phyloP scores from a whole-genome alignment of 1,284 basidiomycete genomes.

The Apiotrichum laibachii region DNA sequence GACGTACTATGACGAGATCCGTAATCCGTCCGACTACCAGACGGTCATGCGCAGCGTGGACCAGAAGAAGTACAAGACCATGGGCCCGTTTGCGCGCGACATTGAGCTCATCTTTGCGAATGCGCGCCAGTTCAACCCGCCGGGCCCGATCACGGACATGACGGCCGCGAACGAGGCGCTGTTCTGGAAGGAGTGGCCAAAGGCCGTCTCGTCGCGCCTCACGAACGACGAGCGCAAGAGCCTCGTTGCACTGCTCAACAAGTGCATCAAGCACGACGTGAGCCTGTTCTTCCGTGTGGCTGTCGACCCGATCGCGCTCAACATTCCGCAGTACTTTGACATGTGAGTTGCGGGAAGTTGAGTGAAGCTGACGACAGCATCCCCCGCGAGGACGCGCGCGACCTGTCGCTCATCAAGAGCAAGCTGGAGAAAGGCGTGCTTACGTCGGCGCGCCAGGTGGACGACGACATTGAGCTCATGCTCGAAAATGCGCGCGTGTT shows the following conservation, averaged over 20 bases:
- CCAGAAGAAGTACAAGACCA: constrained; percentile 62
- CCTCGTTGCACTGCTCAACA: constrained; percentile 68
- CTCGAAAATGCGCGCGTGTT: constrained; percentile 47
- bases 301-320: constrained; percentile 46
- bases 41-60: constrained; percentile 75
- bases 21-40: constrained; percentile 89
- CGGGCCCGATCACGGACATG: constrained; percentile 61
- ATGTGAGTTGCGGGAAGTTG: neutral
- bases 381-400: constrained; percentile 68
- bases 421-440: constrained; percentile 63
- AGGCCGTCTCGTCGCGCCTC: constrained; percentile 69
- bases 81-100: constrained; percentile 79
- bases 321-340: constrained; percentile 52
- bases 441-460: constrained; percentile 36
- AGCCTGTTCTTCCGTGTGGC: constrained; percentile 78
- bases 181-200: constrained; percentile 85
- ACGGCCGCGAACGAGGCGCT: constrained; percentile 70
- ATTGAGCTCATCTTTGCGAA: constrained; percentile 83
- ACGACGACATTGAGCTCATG: constrained; percentile 48
- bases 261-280: constrained; percentile 68
- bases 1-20: constrained; percentile 92
- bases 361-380: constrained; percentile 14
- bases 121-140: constrained; percentile 83
- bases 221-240: constrained; percentile 77
- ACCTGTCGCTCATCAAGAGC: constrained; percentile 74